A percentile compares a stretch with the other conserved stretches of the same genome.
These are phyloP conservation scores for Tylopilus sp. DNA, from an alignment of 1,284 basidiomycete genomes.

Conservation along the genomic window DNA sequence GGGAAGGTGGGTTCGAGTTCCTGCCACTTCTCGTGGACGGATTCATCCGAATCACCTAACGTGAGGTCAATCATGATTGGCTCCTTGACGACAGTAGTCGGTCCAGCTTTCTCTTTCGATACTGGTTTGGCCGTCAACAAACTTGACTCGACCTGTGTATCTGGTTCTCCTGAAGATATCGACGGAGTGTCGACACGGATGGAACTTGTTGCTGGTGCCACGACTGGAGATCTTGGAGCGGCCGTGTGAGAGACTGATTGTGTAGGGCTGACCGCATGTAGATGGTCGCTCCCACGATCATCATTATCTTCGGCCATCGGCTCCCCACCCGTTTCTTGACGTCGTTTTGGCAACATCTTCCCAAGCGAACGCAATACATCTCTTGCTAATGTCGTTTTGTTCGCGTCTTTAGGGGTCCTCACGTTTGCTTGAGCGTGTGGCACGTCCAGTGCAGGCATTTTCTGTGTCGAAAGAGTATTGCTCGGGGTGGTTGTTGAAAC, in stretches of 20 bases:
- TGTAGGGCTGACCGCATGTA: not conserved
- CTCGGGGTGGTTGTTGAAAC: not conserved
- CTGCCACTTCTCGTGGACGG: slow-evolving; percentile 12
- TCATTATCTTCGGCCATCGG: not conserved
- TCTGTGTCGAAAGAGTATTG: not conserved
- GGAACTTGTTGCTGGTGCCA: not conserved
- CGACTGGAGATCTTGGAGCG: not conserved
- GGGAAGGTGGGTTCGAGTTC: slow-evolving; percentile 11
- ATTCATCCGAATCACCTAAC: slow-evolving; percentile 25
- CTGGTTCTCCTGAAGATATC: not conserved
- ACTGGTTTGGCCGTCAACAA: not conserved
- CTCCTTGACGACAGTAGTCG: slow-evolving; percentile 1
- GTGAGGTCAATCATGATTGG: slow-evolving; percentile 33
- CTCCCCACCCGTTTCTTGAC: slow-evolving; percentile 6
- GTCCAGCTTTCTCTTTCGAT: slow-evolving; percentile 2
- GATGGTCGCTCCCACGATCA: not conserved
- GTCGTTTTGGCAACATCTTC: slow-evolving; percentile 10
- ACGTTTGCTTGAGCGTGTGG: not conserved
- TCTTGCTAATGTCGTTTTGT: slow-evolving; percentile 39
- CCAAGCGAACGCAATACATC: slow-evolving; percentile 43
- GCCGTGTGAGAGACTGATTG: not conserved
- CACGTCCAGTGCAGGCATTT: slow-evolving; percentile 1
- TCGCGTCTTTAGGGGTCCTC: slow-evolving; percentile 37
- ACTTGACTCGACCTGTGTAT: not conserved
- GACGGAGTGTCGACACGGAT: not conserved